A percentile compares a stretch with the other conserved stretches of the same genome.
Evolutionary conservation across 805 yeast genomes (phyloP).

Genomic region (Candida arabinofermentans): DNA sequence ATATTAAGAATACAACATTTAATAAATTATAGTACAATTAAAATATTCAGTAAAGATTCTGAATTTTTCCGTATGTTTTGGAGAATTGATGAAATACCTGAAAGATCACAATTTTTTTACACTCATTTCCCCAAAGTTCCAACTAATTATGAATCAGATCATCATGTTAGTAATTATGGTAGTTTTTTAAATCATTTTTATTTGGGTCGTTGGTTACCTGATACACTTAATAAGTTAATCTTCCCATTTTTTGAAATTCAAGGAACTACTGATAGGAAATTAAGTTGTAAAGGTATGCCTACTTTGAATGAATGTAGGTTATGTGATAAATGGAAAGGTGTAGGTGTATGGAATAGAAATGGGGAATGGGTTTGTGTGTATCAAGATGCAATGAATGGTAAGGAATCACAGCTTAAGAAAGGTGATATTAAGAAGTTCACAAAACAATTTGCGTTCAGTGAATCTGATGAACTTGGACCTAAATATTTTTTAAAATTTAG

Average conservation of each 20-base stretch:
- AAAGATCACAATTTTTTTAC: conserved; percentile 26
- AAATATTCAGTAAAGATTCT: conserved; percentile 24
- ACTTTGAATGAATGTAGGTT: conserved; percentile 28
- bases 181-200: conserved; percentile 30
- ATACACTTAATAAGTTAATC: conserved; percentile 17
- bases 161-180: conserved; percentile 26
- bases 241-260: conserved; percentile 25
- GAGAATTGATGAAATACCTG: conserved; percentile 27
- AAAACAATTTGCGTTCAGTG: conserved; percentile 1
- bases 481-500: conserved; percentile 22
- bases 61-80: conserved; percentile 26
- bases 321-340: conserved; percentile 26
- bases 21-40: conserved; percentile 10
- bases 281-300: conserved; percentile 29
- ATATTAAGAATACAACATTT: conserved; percentile 6
- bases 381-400: background rate
- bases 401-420: background rate
- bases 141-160: conserved; percentile 29
- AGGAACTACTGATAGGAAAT: conserved; percentile 14
- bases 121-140: conserved; percentile 31
- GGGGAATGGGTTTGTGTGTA: conserved; percentile 31
- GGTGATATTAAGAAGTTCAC: background rate
- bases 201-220: conserved; percentile 33
- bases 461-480: conserved; percentile 20
- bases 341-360: conserved; percentile 25